These are phyloP conservation scores for Harrya chromipes DNA, from an alignment of 768 basidiomycete species.

Conservation along the genomic window DNA sequence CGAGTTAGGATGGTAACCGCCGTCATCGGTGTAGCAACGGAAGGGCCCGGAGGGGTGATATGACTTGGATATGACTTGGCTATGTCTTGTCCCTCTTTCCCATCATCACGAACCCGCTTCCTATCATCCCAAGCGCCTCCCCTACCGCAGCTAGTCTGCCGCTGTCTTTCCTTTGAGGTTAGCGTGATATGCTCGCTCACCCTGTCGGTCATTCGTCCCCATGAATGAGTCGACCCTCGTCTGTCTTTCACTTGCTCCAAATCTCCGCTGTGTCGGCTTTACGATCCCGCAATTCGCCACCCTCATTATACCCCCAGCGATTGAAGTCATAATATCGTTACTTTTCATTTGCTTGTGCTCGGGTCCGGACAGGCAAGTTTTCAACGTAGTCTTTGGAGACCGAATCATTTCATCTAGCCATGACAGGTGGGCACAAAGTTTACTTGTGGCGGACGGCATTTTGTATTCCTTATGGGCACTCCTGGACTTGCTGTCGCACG, in stretches of 20 bases:
- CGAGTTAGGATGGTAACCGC: slow-evolving; percentile 18
- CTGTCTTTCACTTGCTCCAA: slow-evolving; percentile 68
- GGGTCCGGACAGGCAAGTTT: slow-evolving; percentile 47
- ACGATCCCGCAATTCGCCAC: slow-evolving; percentile 42
- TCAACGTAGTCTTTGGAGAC: background rate
- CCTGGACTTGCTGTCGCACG: slow-evolving; percentile 58
- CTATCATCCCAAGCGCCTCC: slow-evolving; percentile 7
- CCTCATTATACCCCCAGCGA: slow-evolving; percentile 58
- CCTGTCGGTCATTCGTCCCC: slow-evolving; percentile 8
- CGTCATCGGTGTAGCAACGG: slow-evolving; percentile 19
- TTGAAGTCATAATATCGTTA: slow-evolving; percentile 61
- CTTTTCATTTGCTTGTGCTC: slow-evolving; percentile 49
- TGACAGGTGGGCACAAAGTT: slow-evolving; percentile 46
- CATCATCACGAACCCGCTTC: slow-evolving; percentile 22
- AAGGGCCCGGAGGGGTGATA: background rate
- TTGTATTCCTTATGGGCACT: slow-evolving; percentile 56
- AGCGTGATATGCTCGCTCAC: slow-evolving; percentile 36
- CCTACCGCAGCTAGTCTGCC: slow-evolving; percentile 47
- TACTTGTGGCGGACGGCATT: slow-evolving; percentile 62
- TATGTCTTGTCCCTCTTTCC: slow-evolving; percentile 19
- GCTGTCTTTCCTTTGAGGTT: slow-evolving; percentile 27
- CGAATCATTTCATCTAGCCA: slow-evolving; percentile 1
- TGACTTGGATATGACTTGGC: slow-evolving; percentile 1
- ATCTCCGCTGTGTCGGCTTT: slow-evolving; percentile 66
- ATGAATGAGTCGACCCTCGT: slow-evolving; percentile 46